Evolutionary conservation across 805 yeast genomes (phyloP).

Genomic region (Candida koratica): DNA sequence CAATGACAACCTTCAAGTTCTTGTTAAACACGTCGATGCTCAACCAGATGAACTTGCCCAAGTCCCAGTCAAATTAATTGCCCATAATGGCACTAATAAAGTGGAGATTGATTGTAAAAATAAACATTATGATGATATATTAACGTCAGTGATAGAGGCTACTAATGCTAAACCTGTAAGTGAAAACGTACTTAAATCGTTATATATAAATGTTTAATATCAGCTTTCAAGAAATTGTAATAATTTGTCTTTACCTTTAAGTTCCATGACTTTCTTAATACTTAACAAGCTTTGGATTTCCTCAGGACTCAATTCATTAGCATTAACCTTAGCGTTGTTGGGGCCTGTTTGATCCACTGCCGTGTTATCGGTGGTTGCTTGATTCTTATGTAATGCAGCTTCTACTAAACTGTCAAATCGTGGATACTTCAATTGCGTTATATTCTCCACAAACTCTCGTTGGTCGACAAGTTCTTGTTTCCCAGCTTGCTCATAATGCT

Average conservation of each 20-base stretch:
- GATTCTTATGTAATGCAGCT: slow-evolving; percentile 24
- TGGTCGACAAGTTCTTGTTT: slow-evolving; percentile 7
- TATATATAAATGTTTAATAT: slow-evolving; percentile 8
- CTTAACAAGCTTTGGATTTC: slow-evolving; percentile 52
- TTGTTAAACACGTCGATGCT: slow-evolving; percentile 52
- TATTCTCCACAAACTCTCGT: slow-evolving; percentile 12
- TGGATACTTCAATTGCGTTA: slow-evolving; percentile 7
- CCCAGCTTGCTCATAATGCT: slow-evolving; percentile 23
- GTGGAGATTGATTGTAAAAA: slow-evolving; percentile 48
- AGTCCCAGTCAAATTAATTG: slow-evolving; percentile 45
- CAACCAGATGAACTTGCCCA: slow-evolving; percentile 28
- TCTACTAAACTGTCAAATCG: slow-evolving; percentile 45
- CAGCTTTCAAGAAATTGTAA: slow-evolving; percentile 49
- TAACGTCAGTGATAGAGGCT: slow-evolving; percentile 48
- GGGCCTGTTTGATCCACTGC: too few relatives aligned
- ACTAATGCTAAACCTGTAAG: slow-evolving; percentile 54
- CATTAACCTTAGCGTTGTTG: neutral
- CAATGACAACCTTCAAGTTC: slow-evolving; percentile 66
- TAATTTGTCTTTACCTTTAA: slow-evolving; percentile 67
- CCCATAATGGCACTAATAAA: slow-evolving; percentile 32
- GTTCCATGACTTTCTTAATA: slow-evolving; percentile 57
- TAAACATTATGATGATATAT: slow-evolving; percentile 48
- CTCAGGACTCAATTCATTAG: slow-evolving; percentile 8
- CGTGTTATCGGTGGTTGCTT: neutral
- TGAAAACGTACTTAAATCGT: slow-evolving; percentile 38